Percentiles rank a stretch among this genome's conserved stretches.
Conservation (phyloP, 768 basidiomycete species). For the Auriculariales sp. region DNA sequence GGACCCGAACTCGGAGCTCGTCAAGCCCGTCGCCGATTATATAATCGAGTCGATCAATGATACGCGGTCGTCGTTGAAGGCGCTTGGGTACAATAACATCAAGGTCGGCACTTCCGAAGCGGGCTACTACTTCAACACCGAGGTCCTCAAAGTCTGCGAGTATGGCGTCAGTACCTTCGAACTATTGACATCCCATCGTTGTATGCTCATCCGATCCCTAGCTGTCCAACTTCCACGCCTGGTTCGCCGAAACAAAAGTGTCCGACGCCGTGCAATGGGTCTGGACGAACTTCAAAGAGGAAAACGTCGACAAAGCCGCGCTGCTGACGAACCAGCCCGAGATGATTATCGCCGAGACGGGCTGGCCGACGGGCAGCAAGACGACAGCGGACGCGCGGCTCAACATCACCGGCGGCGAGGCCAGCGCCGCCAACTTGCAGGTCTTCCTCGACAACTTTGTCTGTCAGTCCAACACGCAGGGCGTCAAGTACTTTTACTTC, state of each 20-base stretch:
- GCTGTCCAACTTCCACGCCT: conserved; percentile 84
- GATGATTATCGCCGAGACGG: conserved; percentile 92
- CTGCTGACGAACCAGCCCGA: conserved; percentile 52
- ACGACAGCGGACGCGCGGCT: conserved; percentile 33
- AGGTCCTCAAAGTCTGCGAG: conserved; percentile 47
- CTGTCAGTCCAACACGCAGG: conserved; percentile 71
- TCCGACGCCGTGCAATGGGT: conserved; percentile 66
- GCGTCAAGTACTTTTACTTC: conserved; percentile 80
- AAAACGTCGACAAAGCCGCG: conserved; percentile 44
- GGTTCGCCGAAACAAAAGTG: conserved; percentile 19
- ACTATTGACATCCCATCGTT: not conserved
- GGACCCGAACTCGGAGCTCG: conserved; percentile 6
- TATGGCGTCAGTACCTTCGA: conserved; percentile 41
- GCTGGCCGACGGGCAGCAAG: conserved; percentile 60
- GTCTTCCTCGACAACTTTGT: conserved; percentile 79
- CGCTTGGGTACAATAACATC: conserved; percentile 33
- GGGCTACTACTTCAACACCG: conserved; percentile 66
- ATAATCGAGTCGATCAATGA: conserved; percentile 47
- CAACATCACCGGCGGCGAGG: conserved; percentile 12
- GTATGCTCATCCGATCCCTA: too few species aligned
- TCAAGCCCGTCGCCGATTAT: conserved; percentile 50
- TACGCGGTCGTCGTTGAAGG: conserved; percentile 23
- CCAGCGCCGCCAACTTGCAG: conserved; percentile 28
- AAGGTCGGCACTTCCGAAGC: conserved; percentile 75
- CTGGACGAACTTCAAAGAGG: conserved; percentile 52